Base-by-base conservation (phyloP, 805 yeast genomes). In the Komagataella mondaviorum region DNA sequence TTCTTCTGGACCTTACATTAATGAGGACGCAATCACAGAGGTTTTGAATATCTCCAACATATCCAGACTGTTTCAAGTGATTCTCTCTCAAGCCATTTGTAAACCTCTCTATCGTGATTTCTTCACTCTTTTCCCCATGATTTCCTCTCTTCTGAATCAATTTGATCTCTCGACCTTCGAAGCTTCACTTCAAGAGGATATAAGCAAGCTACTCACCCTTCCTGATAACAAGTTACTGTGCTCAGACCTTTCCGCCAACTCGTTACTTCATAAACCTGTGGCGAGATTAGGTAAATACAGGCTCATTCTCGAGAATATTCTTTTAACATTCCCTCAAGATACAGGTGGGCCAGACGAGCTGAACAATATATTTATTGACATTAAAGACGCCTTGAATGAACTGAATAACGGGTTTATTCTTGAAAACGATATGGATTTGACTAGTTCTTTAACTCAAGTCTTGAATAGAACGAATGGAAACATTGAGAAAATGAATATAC, bases 211-310 rank as follows among this genome's bases (percentile, higher is more conserved):
- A 10, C 12, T 30, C 5, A 30, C 39, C n/a, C 10, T 30, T 30
- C 39, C 39, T 30, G 39, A 30, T 14, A 30, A 30, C n/a, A 30
- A 30, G 39, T 5, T 30, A 4, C 39, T 30, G n/a, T 30, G 39
- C n/a, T 30, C 39, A 30, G 86, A 81, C 59, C 64, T 78, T 23
- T 73, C 84, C 4, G 77, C 81, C 49, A 57, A 61, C 36, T 78
- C 84, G 0, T 66, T 80, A 18, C 23, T 23, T 18, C 22, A 45
- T 14, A 72, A 71, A 60, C 85, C 86, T 3, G 66, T 77, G 8
- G 62, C 73, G 45, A 61, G 85, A 55, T 64, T 76, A 6, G 61
- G 73, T 3, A 76, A 77, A 55, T 79, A 80, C 57, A 68, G 71
- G 51, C 63, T 80, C 43, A 68, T 80, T n/a, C 55, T 77, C n/a